These are phyloP conservation scores for Cladophialophora bantiana DNA, from an alignment of 2,329 filamentous ascomycete species.

Conservation along the genomic window DNA sequence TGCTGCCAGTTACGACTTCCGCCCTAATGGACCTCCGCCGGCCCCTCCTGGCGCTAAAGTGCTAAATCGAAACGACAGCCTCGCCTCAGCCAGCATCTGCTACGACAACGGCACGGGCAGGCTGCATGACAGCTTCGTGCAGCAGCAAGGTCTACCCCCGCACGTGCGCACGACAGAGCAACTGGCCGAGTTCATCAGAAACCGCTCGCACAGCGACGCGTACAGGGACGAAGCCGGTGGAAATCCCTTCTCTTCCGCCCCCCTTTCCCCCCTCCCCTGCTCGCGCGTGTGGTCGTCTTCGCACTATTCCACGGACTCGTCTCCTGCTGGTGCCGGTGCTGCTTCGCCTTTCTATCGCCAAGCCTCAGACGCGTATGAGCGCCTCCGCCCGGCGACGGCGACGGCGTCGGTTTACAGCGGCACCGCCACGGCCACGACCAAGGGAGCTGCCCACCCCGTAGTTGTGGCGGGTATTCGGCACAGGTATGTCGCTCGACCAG, in stretches of 20 bases:
- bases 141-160: not conserved
- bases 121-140: not conserved
- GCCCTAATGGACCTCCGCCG: not conserved
- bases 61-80: not conserved
- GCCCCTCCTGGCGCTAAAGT: not conserved
- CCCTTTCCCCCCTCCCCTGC: not conserved
- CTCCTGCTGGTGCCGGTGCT: not conserved
- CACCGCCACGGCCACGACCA: too few relatives aligned
- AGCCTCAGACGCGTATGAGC: not conserved
- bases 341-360: not conserved
- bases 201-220: not conserved
- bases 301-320: too few relatives aligned
- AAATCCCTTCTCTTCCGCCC: not conserved
- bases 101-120: conserved; percentile 5
- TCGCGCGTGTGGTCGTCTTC: too few relatives aligned
- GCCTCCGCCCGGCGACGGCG: not conserved
- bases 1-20: not conserved
- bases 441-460: not conserved
- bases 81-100: not conserved
- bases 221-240: not conserved
- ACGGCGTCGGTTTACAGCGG: too few relatives aligned
- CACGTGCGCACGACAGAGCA: not conserved
- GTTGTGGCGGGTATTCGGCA: not conserved
- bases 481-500: not conserved
- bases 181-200: not conserved